Conservation (phyloP, 768 basidiomycete genomes). For the Hydnomerulius pinastri region DNA sequence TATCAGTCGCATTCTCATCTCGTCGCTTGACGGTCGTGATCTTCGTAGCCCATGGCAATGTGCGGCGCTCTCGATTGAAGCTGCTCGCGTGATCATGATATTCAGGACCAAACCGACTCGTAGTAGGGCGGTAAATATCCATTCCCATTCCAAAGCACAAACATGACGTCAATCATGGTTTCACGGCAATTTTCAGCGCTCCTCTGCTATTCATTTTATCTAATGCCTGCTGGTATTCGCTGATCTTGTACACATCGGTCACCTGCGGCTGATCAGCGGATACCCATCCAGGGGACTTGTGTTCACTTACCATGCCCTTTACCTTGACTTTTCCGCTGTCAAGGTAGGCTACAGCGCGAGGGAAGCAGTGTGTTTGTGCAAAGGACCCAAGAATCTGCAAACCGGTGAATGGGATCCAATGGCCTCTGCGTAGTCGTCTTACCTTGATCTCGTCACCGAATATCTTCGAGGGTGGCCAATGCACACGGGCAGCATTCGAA, state of each 20-base stretch:
- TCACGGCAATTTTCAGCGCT: slow-evolving; percentile 58
- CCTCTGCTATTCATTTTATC: slow-evolving; percentile 68
- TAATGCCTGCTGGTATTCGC: slow-evolving; percentile 65
- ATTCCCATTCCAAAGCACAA: too few species aligned
- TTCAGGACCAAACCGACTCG: too few species aligned
- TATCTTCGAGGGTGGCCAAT: slow-evolving; percentile 83
- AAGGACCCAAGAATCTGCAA: slow-evolving; percentile 81
- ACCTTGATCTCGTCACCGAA: slow-evolving; percentile 66
- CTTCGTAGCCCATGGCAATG: too few species aligned
- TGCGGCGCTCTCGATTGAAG: too few species aligned
- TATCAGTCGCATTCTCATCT: too few species aligned
- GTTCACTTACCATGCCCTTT: slow-evolving; percentile 62
- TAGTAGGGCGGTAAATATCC: too few species aligned
- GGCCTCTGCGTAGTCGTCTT: background rate
- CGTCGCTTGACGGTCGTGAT: too few species aligned
- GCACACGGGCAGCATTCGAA: slow-evolving; percentile 73
- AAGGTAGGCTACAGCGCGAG: slow-evolving; percentile 81
- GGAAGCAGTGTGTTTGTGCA: slow-evolving; percentile 85
- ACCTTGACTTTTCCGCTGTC: slow-evolving; percentile 80
- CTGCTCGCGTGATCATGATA: too few species aligned
- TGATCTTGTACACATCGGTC: slow-evolving; percentile 60
- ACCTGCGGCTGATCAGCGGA: slow-evolving; percentile 10
- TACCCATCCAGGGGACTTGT: background rate
- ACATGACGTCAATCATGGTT: slow-evolving; percentile 37
- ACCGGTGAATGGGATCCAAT: background rate